Evolutionary conservation across 495 filamentous ascomycete genomes (phyloP), one percentile per base, ranked within the genome.

Genomic region (Bacidia gigantensis): DNA sequence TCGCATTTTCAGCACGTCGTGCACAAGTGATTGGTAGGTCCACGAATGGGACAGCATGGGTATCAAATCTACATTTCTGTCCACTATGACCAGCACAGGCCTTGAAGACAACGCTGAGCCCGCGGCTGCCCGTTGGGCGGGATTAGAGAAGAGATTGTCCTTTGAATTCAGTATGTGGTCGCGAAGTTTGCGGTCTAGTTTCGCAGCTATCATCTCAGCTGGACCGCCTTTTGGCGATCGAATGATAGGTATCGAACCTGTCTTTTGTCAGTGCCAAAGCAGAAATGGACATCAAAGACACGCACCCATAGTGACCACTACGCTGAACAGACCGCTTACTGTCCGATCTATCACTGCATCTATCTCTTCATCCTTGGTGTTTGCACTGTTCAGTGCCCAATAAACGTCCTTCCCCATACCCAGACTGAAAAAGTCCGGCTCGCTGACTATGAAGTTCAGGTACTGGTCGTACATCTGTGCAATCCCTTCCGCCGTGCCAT

Each of bases 31-130:
- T 62, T 97, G 92, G 61, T 99, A 99, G 2, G 89, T 96, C 92
- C 92, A 99, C 1, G 89, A 95, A 67, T 99, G 92, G 21, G 89
- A 95, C 1, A 97, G 75, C 93, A 97, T 97, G n/a, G 93, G 89
- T 53, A 95, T 87, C 32, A 97, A 65, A 66, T 99, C 92, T 21
- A 99, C 82, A 56, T 93, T 97, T 54, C 92, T 84, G 67, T 97
- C 92, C 42, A 95, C 81, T 47, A 96, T 81, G 52, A 96, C 76
- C 49, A 96, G 76, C 0, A 94, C 86, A 0, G 89, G 89, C 25
- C 89, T 72, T 20, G 86, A 82, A 2, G 79, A 77, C 1, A 83
- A 75, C 1, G 84, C 80, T 14, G 71, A 66, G 17, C 69, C 56
- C 7, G 69, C 54, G 21, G 73, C 62, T 2, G 82, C 77, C 17